Evolutionary conservation across 2,329 filamentous ascomycete genomes (phyloP).

Genomic region (Capronia americana): DNA sequence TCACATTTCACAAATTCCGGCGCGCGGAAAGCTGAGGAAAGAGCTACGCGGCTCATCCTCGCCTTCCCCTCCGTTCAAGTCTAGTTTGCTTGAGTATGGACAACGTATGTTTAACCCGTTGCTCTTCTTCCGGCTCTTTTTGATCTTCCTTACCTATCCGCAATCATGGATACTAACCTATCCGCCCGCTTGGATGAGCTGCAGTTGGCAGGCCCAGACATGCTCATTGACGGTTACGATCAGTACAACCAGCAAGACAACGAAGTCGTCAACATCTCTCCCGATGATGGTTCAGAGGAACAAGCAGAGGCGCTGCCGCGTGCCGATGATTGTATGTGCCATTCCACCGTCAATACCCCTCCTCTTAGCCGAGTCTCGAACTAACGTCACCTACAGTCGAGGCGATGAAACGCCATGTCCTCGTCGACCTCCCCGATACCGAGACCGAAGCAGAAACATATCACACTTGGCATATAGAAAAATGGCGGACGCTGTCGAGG

Average conservation of each 20-base stretch:
- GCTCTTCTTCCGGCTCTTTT: constrained; percentile 28
- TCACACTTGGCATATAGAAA: constrained; percentile 85
- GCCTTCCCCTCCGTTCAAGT: constrained; percentile 17
- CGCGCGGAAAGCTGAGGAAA: constrained; percentile 31
- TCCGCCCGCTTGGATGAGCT: constrained; percentile 35
- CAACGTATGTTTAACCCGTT: constrained; percentile 47
- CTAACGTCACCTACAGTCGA: constrained; percentile 63
- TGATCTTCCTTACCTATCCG: constrained; percentile 18
- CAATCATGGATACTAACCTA: constrained; percentile 42
- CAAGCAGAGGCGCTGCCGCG: constrained; percentile 59
- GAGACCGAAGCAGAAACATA: constrained; percentile 77
- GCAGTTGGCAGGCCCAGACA: constrained; percentile 65
- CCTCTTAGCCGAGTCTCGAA: not conserved
- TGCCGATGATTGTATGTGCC: constrained; percentile 63
- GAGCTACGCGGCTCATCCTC: constrained; percentile 21
- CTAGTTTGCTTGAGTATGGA: constrained; percentile 47
- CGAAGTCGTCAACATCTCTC: constrained; percentile 67
- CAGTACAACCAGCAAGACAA: constrained; percentile 68
- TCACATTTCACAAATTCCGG: constrained; percentile 12
- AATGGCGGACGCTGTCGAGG: constrained; percentile 77
- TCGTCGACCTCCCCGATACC: constrained; percentile 78
- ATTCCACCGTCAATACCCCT: constrained; percentile 23
- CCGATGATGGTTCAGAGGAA: constrained; percentile 64
- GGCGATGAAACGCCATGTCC: constrained; percentile 80
- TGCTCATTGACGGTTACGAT: constrained; percentile 65